A percentile compares a stretch with the other conserved stretches of the same genome.
Evolutionary conservation across 2,329 filamentous ascomycete genomes (phyloP).

Genomic region (Penicillium corylophilum): DNA sequence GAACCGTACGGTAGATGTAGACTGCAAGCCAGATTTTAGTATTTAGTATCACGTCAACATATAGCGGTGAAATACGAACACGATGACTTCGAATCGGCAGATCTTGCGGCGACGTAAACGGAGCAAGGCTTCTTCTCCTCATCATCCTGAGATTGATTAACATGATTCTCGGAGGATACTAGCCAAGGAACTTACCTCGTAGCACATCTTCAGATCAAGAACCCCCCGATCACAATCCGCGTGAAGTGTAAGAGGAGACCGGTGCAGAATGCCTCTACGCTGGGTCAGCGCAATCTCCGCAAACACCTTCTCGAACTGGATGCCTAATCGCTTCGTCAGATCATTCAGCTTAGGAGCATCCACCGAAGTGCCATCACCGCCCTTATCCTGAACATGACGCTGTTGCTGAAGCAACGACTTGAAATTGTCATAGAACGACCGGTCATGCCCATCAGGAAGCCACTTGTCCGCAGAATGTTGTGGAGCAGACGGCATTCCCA

Average conservation of each 20-base stretch:
- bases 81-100: constrained; percentile 32
- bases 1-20: constrained; percentile 55
- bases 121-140: constrained; percentile 28
- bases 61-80: constrained; percentile 23
- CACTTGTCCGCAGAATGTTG: constrained; percentile 47
- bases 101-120: constrained; percentile 36
- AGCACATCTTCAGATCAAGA: constrained; percentile 61
- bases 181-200: constrained; percentile 38
- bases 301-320: constrained; percentile 63
- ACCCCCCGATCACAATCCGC: constrained; percentile 34
- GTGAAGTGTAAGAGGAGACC: constrained; percentile 53
- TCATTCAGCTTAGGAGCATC: constrained; percentile 63
- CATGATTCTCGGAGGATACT: not conserved
- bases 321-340: constrained; percentile 58
- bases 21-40: constrained; percentile 45
- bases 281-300: constrained; percentile 68
- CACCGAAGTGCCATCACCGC: constrained; percentile 49
- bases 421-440: constrained; percentile 48
- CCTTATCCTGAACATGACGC: constrained; percentile 51
- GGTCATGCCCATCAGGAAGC: constrained; percentile 35
- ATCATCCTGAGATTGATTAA: constrained; percentile 16
- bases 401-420: constrained; percentile 52
- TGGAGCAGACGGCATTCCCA: constrained; percentile 28
- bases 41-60: not conserved
- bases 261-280: constrained; percentile 66